Conservation (phyloP, 176 grass and related monocot genomes). For the Zoysia japonica region DNA sequence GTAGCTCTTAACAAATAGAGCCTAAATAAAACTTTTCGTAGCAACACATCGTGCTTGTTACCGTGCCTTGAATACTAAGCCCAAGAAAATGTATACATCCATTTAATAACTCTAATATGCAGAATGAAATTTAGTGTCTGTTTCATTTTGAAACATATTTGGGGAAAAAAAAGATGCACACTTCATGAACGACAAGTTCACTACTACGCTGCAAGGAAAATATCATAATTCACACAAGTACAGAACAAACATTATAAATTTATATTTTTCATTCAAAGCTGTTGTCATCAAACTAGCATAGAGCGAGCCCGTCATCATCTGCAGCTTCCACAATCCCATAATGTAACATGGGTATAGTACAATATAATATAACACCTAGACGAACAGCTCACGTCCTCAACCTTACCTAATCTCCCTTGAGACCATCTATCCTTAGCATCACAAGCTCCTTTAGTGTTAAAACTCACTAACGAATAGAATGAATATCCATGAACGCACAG, state of each 20-base stretch:
- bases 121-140: neutral
- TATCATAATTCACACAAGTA: neutral
- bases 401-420: slow-evolving; percentile 20
- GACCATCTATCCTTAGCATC: slow-evolving; percentile 30
- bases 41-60: too few relatives aligned
- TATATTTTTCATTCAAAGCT: slow-evolving; percentile 5
- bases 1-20: too few relatives aligned
- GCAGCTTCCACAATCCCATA: neutral
- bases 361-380: slow-evolving; percentile 36
- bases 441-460: slow-evolving; percentile 38
- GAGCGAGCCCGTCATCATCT: neutral
- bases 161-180: neutral
- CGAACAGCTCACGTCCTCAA: slow-evolving; percentile 8
- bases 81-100: neutral
- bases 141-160: neutral
- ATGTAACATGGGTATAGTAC: slow-evolving; percentile 27
- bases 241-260: neutral
- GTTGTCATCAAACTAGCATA: slow-evolving; percentile 30
- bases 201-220: neutral
- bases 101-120: neutral
- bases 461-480: slow-evolving; percentile 44
- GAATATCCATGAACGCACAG: slow-evolving; percentile 43
- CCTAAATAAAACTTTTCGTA: too few relatives aligned
- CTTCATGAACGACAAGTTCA: neutral
- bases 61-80: too few relatives aligned